Evolutionary conservation across 441 rosid species (phyloP).

Genomic region (Capsella rubella): DNA sequence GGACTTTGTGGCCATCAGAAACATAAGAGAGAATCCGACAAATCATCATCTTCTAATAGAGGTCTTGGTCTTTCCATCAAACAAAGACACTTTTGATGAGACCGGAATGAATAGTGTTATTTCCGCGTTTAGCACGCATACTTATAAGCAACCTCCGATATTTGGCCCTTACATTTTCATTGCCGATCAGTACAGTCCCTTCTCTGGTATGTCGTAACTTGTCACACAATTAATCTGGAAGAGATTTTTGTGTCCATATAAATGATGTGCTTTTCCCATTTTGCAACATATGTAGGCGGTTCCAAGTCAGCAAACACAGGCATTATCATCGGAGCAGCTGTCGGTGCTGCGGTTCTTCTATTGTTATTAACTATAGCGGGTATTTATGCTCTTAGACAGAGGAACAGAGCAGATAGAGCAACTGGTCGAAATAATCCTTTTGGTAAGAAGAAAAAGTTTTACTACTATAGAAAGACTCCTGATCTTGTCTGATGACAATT

Average conservation of each 20-base stretch:
- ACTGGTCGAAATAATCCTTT: conserved; percentile 62
- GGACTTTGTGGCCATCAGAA: conserved; percentile 59
- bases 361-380: conserved; percentile 63
- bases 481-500: background rate
- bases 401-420: conserved; percentile 72
- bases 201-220: conserved; percentile 49
- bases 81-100: conserved; percentile 48
- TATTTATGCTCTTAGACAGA: conserved; percentile 68
- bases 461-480: background rate
- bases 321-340: conserved; percentile 65
- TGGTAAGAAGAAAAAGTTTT: conserved; percentile 49
- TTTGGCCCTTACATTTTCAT: conserved; percentile 68
- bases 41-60: conserved; percentile 50
- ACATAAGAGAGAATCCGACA: conserved; percentile 52
- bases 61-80: conserved; percentile 60
- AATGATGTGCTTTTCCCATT: conserved; percentile 31
- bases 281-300: conserved; percentile 5
- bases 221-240: background rate
- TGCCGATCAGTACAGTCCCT: conserved; percentile 35
- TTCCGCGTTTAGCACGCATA: conserved; percentile 59
- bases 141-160: conserved; percentile 51
- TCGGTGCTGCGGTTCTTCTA: conserved; percentile 58
- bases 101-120: conserved; percentile 49
- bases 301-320: conserved; percentile 52
- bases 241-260: background rate